phyloP scores from a whole-genome alignment of 202 grass and related monocot species.

The Bolboschoenoplectus hybrid region DNA sequence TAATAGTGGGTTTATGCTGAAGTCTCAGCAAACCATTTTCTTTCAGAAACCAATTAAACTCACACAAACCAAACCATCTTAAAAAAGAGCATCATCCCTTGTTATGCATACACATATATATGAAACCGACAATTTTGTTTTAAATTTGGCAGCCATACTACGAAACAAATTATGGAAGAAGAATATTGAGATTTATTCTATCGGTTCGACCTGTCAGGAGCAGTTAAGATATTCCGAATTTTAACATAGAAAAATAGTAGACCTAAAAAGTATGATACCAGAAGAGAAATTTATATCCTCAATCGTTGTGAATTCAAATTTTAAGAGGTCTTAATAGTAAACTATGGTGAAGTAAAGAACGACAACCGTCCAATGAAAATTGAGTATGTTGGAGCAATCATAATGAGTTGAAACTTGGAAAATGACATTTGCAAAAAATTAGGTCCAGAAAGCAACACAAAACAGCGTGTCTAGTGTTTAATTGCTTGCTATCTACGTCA shows the following conservation, averaged over 20 bases:
- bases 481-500: neutral
- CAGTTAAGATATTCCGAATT: neutral
- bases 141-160: neutral
- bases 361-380: neutral
- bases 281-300: neutral
- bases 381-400: neutral
- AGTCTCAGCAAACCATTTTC: neutral
- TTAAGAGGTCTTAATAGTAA: neutral
- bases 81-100: neutral
- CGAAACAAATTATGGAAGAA: neutral
- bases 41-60: neutral
- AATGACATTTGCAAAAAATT: constrained; percentile 32
- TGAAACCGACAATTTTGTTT: neutral
- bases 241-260: neutral
- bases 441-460: constrained; percentile 34
- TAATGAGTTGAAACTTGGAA: neutral
- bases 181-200: neutral
- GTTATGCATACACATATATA: neutral
- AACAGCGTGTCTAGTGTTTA: neutral
- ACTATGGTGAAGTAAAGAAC: neutral
- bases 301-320: neutral
- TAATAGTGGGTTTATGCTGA: neutral
- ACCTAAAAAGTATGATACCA: neutral
- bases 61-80: neutral
- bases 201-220: neutral